These are phyloP conservation scores for Aureobasidium uvarum DNA, from an alignment of 2,329 filamentous ascomycete species.

Conservation along the genomic window DNA sequence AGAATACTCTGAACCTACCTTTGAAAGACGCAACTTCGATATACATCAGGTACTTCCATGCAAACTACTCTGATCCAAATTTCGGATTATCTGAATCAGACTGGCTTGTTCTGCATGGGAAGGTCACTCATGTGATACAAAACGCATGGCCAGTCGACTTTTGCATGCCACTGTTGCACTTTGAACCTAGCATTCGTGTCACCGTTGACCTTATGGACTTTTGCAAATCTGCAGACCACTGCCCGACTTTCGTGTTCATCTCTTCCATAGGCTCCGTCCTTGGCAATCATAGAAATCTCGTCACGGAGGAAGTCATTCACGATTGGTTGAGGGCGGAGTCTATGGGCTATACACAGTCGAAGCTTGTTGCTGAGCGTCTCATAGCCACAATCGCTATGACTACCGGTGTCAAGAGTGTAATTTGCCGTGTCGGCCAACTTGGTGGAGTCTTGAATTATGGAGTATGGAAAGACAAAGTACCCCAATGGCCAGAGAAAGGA, in stretches of 20 bases:
- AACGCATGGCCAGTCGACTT: constrained; percentile 43
- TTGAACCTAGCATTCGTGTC: constrained; percentile 32
- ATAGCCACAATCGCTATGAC: constrained; percentile 35
- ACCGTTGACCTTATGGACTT: background rate
- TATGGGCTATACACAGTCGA: constrained; percentile 43
- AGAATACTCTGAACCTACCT: background rate
- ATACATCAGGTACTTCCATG: background rate
- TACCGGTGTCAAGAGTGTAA: constrained; percentile 31
- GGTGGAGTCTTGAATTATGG: constrained; percentile 37
- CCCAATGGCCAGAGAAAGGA: constrained; percentile 55
- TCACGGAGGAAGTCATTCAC: constrained; percentile 37
- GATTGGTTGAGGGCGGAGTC: constrained; percentile 34
- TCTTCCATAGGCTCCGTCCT: constrained; percentile 42
- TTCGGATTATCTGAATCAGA: constrained; percentile 33
- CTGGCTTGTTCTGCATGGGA: constrained; percentile 31
- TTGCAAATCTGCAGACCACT: constrained; percentile 29
- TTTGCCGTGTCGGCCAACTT: constrained; percentile 37
- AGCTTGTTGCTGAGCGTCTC: constrained; percentile 40
- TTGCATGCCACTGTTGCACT: constrained; percentile 38
- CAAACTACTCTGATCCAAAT: constrained; percentile 23
- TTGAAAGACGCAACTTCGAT: background rate
- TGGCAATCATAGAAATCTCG: constrained; percentile 15
- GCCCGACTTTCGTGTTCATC: constrained; percentile 40
- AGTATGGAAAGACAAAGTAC: constrained; percentile 18
- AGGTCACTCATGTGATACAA: constrained; percentile 37